Base-by-base conservation (phyloP, 1,284 basidiomycete species). In the Ustilago cynodontis region DNA sequence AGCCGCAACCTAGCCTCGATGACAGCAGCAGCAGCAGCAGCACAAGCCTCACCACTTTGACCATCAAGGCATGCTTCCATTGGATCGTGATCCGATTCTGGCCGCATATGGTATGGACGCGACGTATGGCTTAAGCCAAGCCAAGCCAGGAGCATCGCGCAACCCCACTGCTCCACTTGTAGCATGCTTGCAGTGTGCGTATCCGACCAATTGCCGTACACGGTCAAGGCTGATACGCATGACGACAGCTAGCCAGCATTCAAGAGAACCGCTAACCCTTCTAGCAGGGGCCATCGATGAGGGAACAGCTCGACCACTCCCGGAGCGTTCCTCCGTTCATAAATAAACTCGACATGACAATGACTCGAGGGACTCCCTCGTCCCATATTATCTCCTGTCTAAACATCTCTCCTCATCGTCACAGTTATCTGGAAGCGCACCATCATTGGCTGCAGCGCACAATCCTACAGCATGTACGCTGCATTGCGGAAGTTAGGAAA, bases 401-500 rank as follows among this genome's bases (percentile, higher is more conserved):
- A n/a, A 20, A 47, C 7, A 20, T 8, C 13, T 47, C 20, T 13
- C 24, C 13, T 49, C 47, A 6, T 26, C 47, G 47, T 24, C 47
- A 28, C 47, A 49, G 3, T n/a, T n/a, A n/a, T n/a, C n/a, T n/a
- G n/a, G n/a, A n/a, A n/a, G n/a, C 5, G 5, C 31, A 33, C 31
- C 11, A 11, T 33, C 31, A 5, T 33, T 18, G 20, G 47, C 26
- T 22, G 22, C 14, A 3, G 13, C 47, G 8, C 14, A 9, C 3
- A 11, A 18, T 11, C 31, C 31, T 6, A 5, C 31, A 26, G 13
- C 57, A 70, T 71, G 69, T 35, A 65, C 41, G 55, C 56, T n/a
- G 69, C 69, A 20, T 52, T 71, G 20, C 26, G 28, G n/a, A 29
- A 37, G 24, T 51, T 71, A 0, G 69, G 63, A 11, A 28, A 20